Conservation (phyloP, 371 early-diverging fungal species). For the Apophysomyces ossiformis region DNA sequence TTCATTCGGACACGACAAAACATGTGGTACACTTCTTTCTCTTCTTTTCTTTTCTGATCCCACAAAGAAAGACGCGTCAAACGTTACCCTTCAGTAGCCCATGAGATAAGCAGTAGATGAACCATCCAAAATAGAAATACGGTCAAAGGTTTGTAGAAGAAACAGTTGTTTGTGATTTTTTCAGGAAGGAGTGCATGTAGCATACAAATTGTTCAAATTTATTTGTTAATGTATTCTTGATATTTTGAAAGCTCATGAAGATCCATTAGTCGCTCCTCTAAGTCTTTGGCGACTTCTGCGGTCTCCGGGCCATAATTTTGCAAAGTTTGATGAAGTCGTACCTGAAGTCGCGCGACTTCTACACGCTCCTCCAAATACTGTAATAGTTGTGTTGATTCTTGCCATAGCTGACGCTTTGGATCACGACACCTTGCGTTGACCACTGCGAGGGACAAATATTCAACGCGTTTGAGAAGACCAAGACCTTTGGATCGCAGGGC, state of each 20-base stretch:
- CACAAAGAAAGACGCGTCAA: too few species aligned
- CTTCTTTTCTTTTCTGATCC: too few species aligned
- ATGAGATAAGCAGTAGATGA: too few species aligned
- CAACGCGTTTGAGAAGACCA: conserved; percentile 57
- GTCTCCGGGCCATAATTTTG: not conserved
- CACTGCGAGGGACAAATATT: conserved; percentile 74
- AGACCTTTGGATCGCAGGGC: conserved; percentile 53
- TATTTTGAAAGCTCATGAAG: conserved; percentile 8
- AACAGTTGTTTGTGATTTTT: too few species aligned
- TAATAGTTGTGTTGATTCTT: conserved; percentile 22
- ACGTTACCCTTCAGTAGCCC: too few species aligned
- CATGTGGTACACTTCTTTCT: too few species aligned
- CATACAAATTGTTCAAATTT: too few species aligned
- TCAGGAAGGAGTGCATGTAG: too few species aligned
- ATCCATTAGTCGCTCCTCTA: conserved; percentile 7
- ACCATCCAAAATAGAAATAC: too few species aligned
- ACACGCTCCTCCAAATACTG: conserved; percentile 22
- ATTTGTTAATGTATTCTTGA: not conserved
- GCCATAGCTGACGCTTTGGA: conserved; percentile 15
- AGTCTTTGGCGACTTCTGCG: not conserved
- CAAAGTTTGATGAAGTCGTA: conserved; percentile 17
- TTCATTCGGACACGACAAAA: not conserved
- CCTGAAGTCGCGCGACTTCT: conserved; percentile 19
- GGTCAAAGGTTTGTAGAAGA: too few species aligned
- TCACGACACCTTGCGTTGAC: conserved; percentile 70